Conservation (phyloP, 768 basidiomycete species). For the Termitomyces heimii region DNA sequence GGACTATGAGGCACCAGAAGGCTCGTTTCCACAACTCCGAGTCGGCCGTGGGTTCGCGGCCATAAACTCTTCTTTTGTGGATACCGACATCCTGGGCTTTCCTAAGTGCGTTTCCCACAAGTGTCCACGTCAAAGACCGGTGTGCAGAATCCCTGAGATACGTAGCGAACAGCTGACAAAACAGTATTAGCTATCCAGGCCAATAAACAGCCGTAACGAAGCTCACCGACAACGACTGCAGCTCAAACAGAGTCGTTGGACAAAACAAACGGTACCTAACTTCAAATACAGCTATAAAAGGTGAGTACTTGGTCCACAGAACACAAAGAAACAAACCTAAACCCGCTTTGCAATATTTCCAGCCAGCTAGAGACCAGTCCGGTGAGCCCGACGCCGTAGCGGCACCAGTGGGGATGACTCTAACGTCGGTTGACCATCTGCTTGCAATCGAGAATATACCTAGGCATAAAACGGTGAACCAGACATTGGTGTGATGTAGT, state of each 20-base stretch:
- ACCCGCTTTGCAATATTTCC: conserved; percentile 54
- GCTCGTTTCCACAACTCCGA: conserved; percentile 76
- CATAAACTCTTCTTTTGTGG: conserved; percentile 60
- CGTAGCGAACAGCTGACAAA: conserved; percentile 42
- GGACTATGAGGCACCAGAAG: conserved; percentile 64
- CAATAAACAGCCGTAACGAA: not conserved
- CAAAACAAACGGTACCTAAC: conserved; percentile 45
- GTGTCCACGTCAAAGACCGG: conserved; percentile 47
- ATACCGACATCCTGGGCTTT: conserved; percentile 76
- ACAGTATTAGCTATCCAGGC: not conserved
- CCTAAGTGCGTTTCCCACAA: conserved; percentile 46
- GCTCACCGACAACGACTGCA: conserved; percentile 50
- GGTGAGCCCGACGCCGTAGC: conserved; percentile 19
- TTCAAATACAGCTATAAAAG: conserved; percentile 41
- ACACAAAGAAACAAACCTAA: conserved; percentile 34
- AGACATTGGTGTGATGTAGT: conserved; percentile 47
- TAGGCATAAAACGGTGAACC: conserved; percentile 59
- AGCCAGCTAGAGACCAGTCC: conserved; percentile 52
- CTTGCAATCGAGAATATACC: conserved; percentile 65
- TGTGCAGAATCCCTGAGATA: conserved; percentile 47
- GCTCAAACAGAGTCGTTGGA: conserved; percentile 55
- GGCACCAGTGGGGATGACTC: conserved; percentile 37
- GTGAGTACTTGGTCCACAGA: not conserved
- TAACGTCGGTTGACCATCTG: conserved; percentile 56
- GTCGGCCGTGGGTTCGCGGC: conserved; percentile 27